Base-by-base conservation (phyloP, 2,329 filamentous ascomycete species). In the Talaromyces islandicus region DNA sequence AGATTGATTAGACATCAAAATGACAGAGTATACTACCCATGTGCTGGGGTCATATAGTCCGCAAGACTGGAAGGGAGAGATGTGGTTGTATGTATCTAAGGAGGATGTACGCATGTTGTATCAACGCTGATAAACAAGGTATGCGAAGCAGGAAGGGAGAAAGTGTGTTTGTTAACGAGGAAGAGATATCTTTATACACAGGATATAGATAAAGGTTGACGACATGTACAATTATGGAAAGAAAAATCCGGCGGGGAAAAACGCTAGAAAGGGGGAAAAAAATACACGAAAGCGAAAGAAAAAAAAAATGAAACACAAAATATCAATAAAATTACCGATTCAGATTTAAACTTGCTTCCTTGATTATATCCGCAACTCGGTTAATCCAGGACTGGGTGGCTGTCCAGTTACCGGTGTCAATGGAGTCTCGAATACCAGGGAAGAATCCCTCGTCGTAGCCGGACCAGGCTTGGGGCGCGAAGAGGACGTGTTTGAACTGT, bases 401-500 rank as follows among this genome's bases (percentile, higher is more conserved):
- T 1, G 76, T 78, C 89, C 88, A 92, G 67, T 96, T 85, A 27
- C 84, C 83, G 4, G 80, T 83, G 63, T 89, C 85, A 46, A 97
- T 80, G 9, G 88, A 87, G 69, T 97, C 92, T 60, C 91, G 83
- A 59, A 97, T 89, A n/a, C 88, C 88, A 0, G 93, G 93, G 76
- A 95, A 95, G 63, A 85, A 85, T 0, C 84, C 83, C 59, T 84
- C 83, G 32, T 88, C 83, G 65, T 88, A 84, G 41, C 83, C 85
- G 35, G 87, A 87, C 88, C 91, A 92, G 2, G 85, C 79, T 69
- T 91, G 85, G 0, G 94, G 94, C 1, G 90, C 93, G 71, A 92
- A 96, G 60, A 99, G 78, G 69, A 95, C 83, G 75, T 97, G 94
- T 74, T 95, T 96, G 81, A 92, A 99, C 76, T 97, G 94, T 5